Base-by-base conservation (phyloP, 177 flowering plant species). In the Tripterygium wilfordii region DNA sequence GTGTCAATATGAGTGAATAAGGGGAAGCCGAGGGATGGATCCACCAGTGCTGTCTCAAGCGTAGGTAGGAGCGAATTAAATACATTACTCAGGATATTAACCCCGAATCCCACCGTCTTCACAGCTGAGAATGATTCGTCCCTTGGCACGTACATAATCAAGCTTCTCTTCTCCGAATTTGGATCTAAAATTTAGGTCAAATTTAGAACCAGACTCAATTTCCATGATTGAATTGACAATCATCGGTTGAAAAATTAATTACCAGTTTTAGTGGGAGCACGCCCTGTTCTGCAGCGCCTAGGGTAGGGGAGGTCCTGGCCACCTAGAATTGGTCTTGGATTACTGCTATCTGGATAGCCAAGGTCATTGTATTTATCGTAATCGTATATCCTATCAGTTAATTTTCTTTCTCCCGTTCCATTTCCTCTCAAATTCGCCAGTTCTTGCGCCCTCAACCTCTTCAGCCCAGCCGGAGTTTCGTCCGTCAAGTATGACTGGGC, bases 301-400 rank as follows among this genome's bases (percentile, higher is more conserved):
- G 88, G 92, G 32, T 84, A 82, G 5, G 92, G 86, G 26, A 42
- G 61, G 0, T 73, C 52, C 14, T 52, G 23, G 28, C 84, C 76
- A 5, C 88, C 92, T 0, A 84, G 75, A 1, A 77, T 76, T 0
- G 94, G 94, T 20, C 94, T 58, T 2, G 51, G 24, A 1, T 68
- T 27, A 8, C 42, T 36, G 0, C 10, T 31, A 26, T 79, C 86
- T 4, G 88, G 84, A 18, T 79, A 48, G 0, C 86, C 83, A 10
- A 83, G 45, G 36, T 83, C 91, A 30, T 81, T 83, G 44, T 83
- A 83, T 1, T 53, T 53, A 38, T 72, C 91, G 40, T 81, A 83
- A 24, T 83, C 91, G 21, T 81, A 78, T 6, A 81, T 68, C 46
- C 85, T 63, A 0, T 83, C 91, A 10, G 7, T 27, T 0, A 17